Conservation (phyloP, 495 filamentous ascomycete species). For the Aspergillus steynii region DNA sequence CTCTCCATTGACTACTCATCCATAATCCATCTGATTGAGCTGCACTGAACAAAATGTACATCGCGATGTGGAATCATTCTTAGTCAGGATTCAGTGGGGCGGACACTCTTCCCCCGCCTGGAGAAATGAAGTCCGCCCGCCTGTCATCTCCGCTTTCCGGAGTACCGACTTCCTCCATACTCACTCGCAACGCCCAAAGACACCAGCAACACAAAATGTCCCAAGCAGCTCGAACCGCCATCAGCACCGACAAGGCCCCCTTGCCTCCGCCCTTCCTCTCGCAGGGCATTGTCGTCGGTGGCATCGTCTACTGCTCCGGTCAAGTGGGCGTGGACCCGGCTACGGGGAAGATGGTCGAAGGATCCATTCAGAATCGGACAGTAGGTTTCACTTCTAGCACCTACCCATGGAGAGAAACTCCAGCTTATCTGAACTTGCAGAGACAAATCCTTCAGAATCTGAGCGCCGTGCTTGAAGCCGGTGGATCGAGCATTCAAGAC, state of each 20-base stretch:
- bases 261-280: conserved; percentile 44
- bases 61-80: not conserved
- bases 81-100: not conserved
- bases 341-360: conserved; percentile 51
- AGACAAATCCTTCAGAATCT: conserved; percentile 60
- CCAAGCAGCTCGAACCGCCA: conserved; percentile 25
- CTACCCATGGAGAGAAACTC: not conserved
- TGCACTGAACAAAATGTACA: too few species aligned
- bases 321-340: conserved; percentile 51
- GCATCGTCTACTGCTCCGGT: conserved; percentile 47
- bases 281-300: conserved; percentile 44
- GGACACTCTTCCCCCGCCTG: not conserved
- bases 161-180: not conserved
- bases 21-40: too few species aligned
- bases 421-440: conserved; percentile 15
- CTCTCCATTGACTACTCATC: too few species aligned
- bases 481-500: conserved; percentile 59
- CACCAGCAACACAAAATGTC: conserved; percentile 6
- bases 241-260: conserved; percentile 39
- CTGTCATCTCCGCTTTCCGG: not conserved
- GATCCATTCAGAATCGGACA: conserved; percentile 54
- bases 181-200: not conserved
- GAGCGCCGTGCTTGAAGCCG: conserved; percentile 63
- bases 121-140: not conserved
- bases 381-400: conserved; percentile 30